Evolutionary conservation across 306 rosid species (phyloP), one percentile per base, ranked within the genome.

Genomic region (Trifolium repens): DNA sequence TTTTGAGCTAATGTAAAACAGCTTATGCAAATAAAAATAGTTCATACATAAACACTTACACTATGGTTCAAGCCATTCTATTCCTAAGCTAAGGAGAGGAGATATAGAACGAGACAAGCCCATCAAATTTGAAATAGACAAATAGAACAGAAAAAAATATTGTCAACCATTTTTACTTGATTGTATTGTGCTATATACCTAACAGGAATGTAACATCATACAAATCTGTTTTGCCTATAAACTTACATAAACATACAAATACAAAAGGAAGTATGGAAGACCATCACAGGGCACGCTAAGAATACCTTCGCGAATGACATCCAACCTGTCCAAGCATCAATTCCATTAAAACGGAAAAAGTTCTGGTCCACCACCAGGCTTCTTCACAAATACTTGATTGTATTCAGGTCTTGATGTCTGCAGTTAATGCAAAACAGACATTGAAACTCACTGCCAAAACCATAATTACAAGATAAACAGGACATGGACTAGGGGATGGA

Each of bases 341-440:
- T 68, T 81, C 79, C 39, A 32, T 80, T 86, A 83, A 74, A 72
- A 83, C 15, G 96, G 89, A 93, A 91, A 88, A 69, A 85, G 75
- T 52, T 84, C 88, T 63, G 64, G 55, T 59, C 93, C 94, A 19
- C 91, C 94, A 12, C 81, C 96, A 1, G 90, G 82, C 87, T 88
- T 91, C 89, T 91, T 90, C 32, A 90, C 91, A 46, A 91, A 89
- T n/a, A 94, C 66, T 83, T 90, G 93, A 80, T 88, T 90, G 85
- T 91, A 94, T 63, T 94, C 94, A n/a, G 96, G 94, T 74, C 93
- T 88, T 71, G 96, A 90, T 52, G 98, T 90, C 98, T 91, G 93
- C 88, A 88, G 9, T 78, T 64, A 42, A 84, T 54, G 59, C 30
- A 66, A 67, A 70, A 68, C 11, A 42, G 27, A 37, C 50, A 70